A percentile compares a stretch with the other conserved stretches of the same genome.
Evolutionary conservation across 1,139 yeast species (phyloP).

Genomic region (Candida pseudoviswanathii): DNA sequence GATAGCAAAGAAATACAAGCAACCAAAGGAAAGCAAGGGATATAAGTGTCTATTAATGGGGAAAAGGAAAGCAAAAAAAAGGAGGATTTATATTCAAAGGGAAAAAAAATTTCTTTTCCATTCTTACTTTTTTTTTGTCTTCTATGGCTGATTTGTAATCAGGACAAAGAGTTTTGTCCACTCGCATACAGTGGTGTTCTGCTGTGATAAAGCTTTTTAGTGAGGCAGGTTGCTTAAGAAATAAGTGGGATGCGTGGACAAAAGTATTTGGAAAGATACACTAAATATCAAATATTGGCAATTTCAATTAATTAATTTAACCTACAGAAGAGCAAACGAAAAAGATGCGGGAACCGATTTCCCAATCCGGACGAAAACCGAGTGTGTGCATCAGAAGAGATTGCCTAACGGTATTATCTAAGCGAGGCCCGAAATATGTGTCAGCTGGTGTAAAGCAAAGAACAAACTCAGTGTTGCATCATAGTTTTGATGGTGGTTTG

Average conservation of each 20-base stretch:
- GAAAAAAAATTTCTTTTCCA: constrained; percentile 2
- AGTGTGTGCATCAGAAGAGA: not conserved
- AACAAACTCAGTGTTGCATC: too few relatives aligned
- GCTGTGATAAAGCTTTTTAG: not conserved
- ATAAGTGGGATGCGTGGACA: not conserved
- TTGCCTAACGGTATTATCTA: not conserved
- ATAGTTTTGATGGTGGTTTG: too few relatives aligned
- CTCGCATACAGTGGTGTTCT: not conserved
- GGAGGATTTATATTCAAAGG: not conserved
- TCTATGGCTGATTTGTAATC: constrained; percentile 1
- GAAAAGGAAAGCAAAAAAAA: not conserved
- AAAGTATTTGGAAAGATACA: not conserved
- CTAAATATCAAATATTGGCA: not conserved
- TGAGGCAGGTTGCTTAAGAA: not conserved
- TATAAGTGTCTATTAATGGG: not conserved
- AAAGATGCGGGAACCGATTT: not conserved
- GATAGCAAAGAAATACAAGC: not conserved
- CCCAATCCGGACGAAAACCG: not conserved
- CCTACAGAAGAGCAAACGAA: not conserved
- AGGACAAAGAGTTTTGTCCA: not conserved
- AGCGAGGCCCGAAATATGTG: too few relatives aligned
- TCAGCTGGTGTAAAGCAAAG: too few relatives aligned
- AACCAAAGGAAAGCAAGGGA: not conserved
- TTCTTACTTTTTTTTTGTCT: not conserved
- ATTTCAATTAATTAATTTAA: not conserved